Evolutionary conservation across 2,329 filamentous ascomycete genomes (phyloP).

Genomic region (Epichloe sp.): DNA sequence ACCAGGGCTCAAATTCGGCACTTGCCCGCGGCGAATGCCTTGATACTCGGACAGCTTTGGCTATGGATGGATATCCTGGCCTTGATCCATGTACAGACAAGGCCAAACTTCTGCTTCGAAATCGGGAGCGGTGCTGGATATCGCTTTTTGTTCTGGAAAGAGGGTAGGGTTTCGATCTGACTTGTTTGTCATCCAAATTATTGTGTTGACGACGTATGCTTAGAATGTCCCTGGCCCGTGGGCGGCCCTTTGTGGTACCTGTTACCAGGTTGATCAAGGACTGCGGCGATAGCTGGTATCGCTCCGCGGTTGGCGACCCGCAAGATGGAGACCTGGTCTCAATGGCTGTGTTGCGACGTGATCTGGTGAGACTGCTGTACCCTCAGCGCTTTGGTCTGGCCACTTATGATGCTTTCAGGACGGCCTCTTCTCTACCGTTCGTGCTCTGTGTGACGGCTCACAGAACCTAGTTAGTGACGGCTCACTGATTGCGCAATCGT

Average conservation of each 20-base stretch:
- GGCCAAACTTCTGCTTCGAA: constrained; percentile 47
- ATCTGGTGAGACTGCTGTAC: constrained; percentile 34
- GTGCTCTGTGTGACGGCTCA: constrained; percentile 46
- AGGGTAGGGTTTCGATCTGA: constrained; percentile 29
- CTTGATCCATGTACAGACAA: constrained; percentile 46
- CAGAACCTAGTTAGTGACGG: constrained; percentile 35
- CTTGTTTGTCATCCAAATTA: no score
- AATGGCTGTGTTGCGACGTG: constrained; percentile 54
- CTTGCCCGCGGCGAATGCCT: constrained; percentile 56
- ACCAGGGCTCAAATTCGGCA: constrained; percentile 27
- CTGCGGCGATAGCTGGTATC: constrained; percentile 59
- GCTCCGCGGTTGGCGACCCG: constrained; percentile 46
- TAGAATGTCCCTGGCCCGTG: constrained; percentile 54
- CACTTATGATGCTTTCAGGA: constrained; percentile 23
- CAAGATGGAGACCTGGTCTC: constrained; percentile 61
- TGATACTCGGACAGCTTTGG: constrained; percentile 50
- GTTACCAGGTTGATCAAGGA: constrained; percentile 51
- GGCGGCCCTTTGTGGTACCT: constrained; percentile 55
- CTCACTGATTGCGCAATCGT: constrained; percentile 37
- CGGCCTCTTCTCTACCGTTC: constrained; percentile 42
- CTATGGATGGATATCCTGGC: constrained; percentile 54
- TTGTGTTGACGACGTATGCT: no score
- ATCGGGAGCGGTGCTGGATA: constrained; percentile 57
- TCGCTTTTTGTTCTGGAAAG: constrained; percentile 60
- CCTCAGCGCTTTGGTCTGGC: no score